phyloP scores from a whole-genome alignment of 2,329 filamentous ascomycete species.

The Aureobasidium sp. region DNA sequence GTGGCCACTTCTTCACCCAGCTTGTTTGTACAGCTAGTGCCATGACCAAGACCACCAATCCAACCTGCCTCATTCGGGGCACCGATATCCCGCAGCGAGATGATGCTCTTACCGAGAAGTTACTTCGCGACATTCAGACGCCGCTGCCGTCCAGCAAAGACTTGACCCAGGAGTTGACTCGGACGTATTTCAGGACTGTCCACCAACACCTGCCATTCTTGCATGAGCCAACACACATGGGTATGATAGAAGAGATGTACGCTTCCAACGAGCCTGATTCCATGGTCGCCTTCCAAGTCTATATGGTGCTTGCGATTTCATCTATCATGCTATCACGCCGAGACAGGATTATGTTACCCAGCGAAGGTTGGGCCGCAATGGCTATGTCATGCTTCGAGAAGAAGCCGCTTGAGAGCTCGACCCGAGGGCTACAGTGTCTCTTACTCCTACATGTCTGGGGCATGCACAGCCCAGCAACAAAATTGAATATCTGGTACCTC shows the following conservation, averaged over 20 bases:
- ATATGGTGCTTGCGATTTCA: conserved; percentile 1
- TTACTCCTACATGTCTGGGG: background rate
- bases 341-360: background rate
- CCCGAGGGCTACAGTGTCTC: background rate
- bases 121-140: background rate
- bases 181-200: background rate
- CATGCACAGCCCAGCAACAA: conserved; percentile 1
- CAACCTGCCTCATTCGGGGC: background rate
- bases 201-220: background rate
- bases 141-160: background rate
- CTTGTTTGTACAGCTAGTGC: conserved; percentile 2
- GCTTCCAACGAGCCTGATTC: background rate
- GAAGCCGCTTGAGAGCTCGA: background rate
- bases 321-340: background rate
- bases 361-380: background rate
- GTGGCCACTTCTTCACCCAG: conserved; percentile 1
- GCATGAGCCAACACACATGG: background rate
- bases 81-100: background rate
- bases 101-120: background rate
- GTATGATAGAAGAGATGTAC: background rate
- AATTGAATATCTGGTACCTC: conserved; percentile 2
- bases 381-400: background rate
- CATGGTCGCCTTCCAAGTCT: background rate
- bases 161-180: background rate
- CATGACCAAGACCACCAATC: background rate